phyloP scores from a whole-genome alignment of 1,139 yeast species.

The Yamadazyma epiphylla region DNA sequence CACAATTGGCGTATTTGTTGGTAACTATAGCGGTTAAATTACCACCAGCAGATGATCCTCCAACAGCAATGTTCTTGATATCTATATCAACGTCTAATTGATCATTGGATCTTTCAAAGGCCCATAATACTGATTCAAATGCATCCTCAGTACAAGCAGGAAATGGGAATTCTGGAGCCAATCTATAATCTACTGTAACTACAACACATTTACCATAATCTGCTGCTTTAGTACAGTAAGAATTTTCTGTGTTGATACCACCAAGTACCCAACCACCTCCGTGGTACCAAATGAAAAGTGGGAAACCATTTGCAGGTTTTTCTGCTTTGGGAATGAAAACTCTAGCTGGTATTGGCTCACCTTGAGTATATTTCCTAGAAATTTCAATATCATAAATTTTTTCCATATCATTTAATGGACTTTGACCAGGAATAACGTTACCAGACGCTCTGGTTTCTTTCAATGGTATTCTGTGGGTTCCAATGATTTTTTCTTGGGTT shows the following conservation, averaged over 20 bases:
- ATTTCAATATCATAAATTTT: constrained; percentile 29
- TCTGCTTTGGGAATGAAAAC: constrained; percentile 37
- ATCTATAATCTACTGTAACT: constrained; percentile 38
- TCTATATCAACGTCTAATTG: constrained; percentile 29
- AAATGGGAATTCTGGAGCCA: constrained; percentile 49
- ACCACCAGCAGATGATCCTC: constrained; percentile 51
- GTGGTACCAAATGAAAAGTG: constrained; percentile 44
- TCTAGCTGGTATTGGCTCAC: constrained; percentile 28
- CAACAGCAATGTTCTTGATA: constrained; percentile 33
- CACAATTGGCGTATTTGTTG: constrained; percentile 32
- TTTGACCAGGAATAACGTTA: constrained; percentile 44
- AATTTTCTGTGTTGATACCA: constrained; percentile 40
- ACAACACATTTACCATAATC: constrained; percentile 33
- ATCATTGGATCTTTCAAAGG: constrained; percentile 14
- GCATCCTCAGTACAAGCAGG: constrained; percentile 50
- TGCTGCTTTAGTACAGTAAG: constrained; percentile 41
- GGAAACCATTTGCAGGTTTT: constrained; percentile 40
- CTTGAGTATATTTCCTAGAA: constrained; percentile 30
- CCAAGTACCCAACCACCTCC: constrained; percentile 55
- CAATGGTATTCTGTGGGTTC: constrained; percentile 40
- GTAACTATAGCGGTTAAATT: constrained; percentile 40
- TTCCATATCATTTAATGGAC: constrained; percentile 24
- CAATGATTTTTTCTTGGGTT: constrained; percentile 29
- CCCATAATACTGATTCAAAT: constrained; percentile 27
- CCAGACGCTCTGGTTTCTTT: constrained; percentile 36